phyloP scores from a whole-genome alignment of 1,284 basidiomycete genomes.

The Ustilago curta region DNA sequence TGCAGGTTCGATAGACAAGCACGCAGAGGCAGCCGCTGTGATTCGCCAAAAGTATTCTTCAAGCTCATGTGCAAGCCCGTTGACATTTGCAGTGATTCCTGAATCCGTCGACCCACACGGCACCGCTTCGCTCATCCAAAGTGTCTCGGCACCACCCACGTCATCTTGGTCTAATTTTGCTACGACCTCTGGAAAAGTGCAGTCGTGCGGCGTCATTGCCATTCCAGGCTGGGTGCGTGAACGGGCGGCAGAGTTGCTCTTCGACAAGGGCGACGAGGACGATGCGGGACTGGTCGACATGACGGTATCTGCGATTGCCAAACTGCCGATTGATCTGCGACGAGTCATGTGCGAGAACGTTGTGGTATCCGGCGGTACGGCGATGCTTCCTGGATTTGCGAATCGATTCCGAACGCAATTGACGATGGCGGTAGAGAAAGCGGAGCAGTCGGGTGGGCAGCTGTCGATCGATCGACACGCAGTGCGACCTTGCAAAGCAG shows the following conservation, averaged over 20 bases:
- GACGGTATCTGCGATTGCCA: slow-evolving; percentile 74
- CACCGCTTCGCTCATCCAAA: slow-evolving; percentile 39
- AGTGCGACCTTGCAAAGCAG: background rate
- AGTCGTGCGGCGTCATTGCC: slow-evolving; percentile 76
- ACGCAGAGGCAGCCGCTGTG: background rate
- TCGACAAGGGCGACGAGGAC: slow-evolving; percentile 84
- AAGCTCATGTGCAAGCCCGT: slow-evolving; percentile 30
- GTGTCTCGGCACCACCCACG: slow-evolving; percentile 14
- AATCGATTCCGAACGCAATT: slow-evolving; percentile 83
- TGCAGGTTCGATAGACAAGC: background rate
- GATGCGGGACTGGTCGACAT: slow-evolving; percentile 79
- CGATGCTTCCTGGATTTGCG: slow-evolving; percentile 91
- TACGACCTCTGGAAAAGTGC: slow-evolving; percentile 27
- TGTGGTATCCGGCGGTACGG: slow-evolving; percentile 86
- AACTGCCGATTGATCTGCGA: slow-evolving; percentile 85
- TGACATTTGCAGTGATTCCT: slow-evolving; percentile 30
- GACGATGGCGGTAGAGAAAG: slow-evolving; percentile 73
- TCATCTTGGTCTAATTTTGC: slow-evolving; percentile 21
- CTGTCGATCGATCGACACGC: slow-evolving; percentile 35
- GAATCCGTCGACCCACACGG: slow-evolving; percentile 27
- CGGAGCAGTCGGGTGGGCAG: slow-evolving; percentile 24
- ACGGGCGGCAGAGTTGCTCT: slow-evolving; percentile 87
- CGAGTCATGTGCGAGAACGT: slow-evolving; percentile 83
- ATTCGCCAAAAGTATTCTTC: slow-evolving; percentile 21
- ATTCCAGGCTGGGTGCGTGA: slow-evolving; percentile 96